These are phyloP conservation scores for Rhododendron williamsianum DNA, from an alignment of 148 eudicot genomes.

Conservation along the genomic window DNA sequence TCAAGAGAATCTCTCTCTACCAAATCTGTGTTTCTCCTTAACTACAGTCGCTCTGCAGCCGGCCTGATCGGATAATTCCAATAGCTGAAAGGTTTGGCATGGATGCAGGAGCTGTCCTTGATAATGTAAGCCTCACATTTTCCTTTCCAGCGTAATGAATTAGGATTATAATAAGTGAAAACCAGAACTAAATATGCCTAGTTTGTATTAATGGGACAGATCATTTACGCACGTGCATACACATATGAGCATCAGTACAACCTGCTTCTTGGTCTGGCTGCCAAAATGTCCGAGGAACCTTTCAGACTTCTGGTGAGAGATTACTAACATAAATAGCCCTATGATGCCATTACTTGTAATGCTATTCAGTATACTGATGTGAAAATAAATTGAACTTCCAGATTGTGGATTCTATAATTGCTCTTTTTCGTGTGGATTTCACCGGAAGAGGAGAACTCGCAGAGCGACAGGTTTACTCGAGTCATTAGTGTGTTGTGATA, in stretches of 20 bases:
- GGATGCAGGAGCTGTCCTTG: slow-evolving; percentile 97
- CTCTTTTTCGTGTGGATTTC: slow-evolving; percentile 93
- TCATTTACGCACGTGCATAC: slow-evolving; percentile 97
- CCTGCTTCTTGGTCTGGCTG: slow-evolving; percentile 93
- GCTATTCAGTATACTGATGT: slow-evolving; percentile 12
- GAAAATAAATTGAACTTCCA: slow-evolving; percentile 16
- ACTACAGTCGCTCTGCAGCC: slow-evolving; percentile 45
- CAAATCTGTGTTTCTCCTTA: slow-evolving; percentile 17
- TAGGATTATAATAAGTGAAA: background rate
- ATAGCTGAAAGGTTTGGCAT: slow-evolving; percentile 98
- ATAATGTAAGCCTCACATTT: slow-evolving; percentile 50
- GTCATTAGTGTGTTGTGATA: background rate
- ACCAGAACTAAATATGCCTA: background rate
- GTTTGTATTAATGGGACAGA: slow-evolving; percentile 31
- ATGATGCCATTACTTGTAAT: background rate
- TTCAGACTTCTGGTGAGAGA: slow-evolving; percentile 73
- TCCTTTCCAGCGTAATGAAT: background rate
- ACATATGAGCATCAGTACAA: slow-evolving; percentile 98
- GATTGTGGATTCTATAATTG: slow-evolving; percentile 92
- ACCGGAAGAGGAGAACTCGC: slow-evolving; percentile 97
- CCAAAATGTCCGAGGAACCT: slow-evolving; percentile 98
- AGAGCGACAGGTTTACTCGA: slow-evolving; percentile 71
- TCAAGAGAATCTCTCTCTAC: background rate
- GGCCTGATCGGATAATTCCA: slow-evolving; percentile 92
- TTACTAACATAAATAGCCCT: background rate